Base-by-base conservation (phyloP, 2,329 filamentous ascomycete species). In the Emydomyces testavorans region DNA sequence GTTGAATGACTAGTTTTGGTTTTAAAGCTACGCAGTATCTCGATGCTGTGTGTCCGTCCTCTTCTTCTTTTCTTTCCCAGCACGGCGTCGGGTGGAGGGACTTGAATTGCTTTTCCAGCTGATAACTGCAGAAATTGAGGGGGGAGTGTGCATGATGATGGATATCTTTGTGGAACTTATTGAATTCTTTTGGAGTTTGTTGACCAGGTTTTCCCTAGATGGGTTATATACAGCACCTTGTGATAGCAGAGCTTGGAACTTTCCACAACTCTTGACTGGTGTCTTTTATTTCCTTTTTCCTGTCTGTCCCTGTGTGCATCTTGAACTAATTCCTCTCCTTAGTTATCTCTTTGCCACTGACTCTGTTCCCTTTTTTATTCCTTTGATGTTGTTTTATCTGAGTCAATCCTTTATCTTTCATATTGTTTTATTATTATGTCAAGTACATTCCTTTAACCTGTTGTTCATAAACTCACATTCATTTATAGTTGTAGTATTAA, bases 301-400 rank as follows among this genome's bases (percentile, higher is more conserved):
- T 6, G 38, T 50, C 45, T 51, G n/a, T 49, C 41, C 38, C 34
- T 31, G 31, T 47, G 18, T 44, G 29, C 39, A 39, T 50, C 31
- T 45, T 50, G 47, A n/a, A n/a, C n/a, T n/a, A n/a, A n/a, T n/a
- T n/a, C n/a, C n/a, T n/a, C n/a, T n/a, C n/a, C n/a, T n/a, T n/a
- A n/a, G n/a, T n/a, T n/a, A n/a, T n/a, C n/a, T n/a, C n/a, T n/a
- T n/a, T n/a, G n/a, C n/a, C n/a, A n/a, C n/a, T n/a, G n/a, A n/a
- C n/a, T n/a, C n/a, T n/a, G n/a, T n/a, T n/a, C n/a, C n/a, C n/a
- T n/a, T n/a, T n/a, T n/a, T n/a, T n/a, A n/a, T n/a, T n/a, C n/a
- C n/a, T n/a, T n/a, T n/a, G n/a, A n/a, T n/a, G n/a, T n/a, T n/a
- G n/a, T n/a, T n/a, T n/a, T n/a, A n/a, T n/a, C n/a, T n/a, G n/a